A percentile compares a stretch with the other conserved stretches of the same genome.
phyloP scores from a whole-genome alignment of 116 monocot species.

The Posidonia oceanica region DNA sequence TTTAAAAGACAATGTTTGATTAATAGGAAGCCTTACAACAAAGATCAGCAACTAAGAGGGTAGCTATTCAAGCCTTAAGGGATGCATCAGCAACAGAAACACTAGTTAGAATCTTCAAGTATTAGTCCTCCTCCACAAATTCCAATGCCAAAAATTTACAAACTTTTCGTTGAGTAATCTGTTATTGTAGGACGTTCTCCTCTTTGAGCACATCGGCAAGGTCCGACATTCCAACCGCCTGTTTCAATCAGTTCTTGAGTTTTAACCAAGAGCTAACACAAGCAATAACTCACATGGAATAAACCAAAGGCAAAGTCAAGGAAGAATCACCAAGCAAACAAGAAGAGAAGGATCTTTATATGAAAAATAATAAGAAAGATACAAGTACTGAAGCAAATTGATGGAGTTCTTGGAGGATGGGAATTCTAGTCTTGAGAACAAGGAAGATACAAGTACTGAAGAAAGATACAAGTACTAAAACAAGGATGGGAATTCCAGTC shows the following conservation, averaged over 20 bases:
- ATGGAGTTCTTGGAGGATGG: no score
- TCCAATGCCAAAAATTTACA: no score
- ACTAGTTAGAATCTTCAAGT: conserved; percentile 63
- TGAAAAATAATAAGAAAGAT: neutral
- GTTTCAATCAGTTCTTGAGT: conserved; percentile 58
- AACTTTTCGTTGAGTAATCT: neutral
- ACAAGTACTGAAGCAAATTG: neutral
- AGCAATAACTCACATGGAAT: conserved; percentile 58
- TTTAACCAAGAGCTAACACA: conserved; percentile 71
- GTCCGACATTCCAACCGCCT: conserved; percentile 35
- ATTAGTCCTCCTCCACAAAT: conserved; percentile 1
- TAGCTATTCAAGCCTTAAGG: conserved; percentile 69
- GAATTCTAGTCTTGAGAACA: no score
- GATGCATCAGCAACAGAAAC: conserved; percentile 73
- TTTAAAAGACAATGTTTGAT: no score
- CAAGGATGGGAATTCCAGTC: conserved; percentile 5
- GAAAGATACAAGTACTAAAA: neutral
- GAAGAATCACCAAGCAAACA: conserved; percentile 13
- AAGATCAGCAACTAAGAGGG: no score
- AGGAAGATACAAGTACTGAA: no score
- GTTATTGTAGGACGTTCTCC: conserved; percentile 41
- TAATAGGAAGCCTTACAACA: no score
- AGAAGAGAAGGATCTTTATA: neutral
- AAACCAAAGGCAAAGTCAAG: conserved; percentile 15
- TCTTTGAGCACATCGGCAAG: conserved; percentile 46